These are phyloP conservation scores for Pleurotus sapidus DNA, from an alignment of 768 basidiomycete species.

Conservation along the genomic window DNA sequence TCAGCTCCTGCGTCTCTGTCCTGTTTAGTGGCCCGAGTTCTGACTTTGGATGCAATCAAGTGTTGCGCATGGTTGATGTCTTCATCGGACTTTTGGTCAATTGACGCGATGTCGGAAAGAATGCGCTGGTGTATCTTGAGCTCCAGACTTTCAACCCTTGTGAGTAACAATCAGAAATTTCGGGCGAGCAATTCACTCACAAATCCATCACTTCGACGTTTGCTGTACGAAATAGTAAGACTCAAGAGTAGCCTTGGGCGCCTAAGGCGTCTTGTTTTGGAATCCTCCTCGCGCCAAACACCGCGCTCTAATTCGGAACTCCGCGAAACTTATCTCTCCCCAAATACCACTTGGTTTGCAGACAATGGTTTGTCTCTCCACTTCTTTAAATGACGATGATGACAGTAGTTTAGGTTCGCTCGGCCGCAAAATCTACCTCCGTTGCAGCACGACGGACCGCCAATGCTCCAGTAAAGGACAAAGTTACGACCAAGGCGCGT, in stretches of 20 bases:
- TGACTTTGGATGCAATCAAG: conserved; percentile 60
- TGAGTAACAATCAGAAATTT: neutral
- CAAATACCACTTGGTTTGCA: no score
- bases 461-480: neutral
- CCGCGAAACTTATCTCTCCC: no score
- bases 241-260: neutral
- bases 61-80: conserved; percentile 47
- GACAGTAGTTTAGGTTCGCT: neutral
- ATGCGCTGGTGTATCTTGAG: conserved; percentile 76
- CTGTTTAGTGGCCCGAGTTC: conserved; percentile 32
- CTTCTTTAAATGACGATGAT: no score
- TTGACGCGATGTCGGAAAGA: conserved; percentile 68
- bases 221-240: neutral
- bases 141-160: conserved; percentile 52
- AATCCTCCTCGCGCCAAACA: neutral
- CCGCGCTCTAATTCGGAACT: neutral
- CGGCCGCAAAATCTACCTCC: neutral
- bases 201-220: conserved; percentile 39
- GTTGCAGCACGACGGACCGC: neutral
- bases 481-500: neutral
- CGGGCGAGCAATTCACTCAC: conserved; percentile 26
- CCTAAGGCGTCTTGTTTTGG: neutral
- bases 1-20: conserved; percentile 25
- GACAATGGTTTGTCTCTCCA: no score
- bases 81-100: conserved; percentile 45